Base-by-base conservation (phyloP, 306 rosid genomes). In the Quercus variabilis region DNA sequence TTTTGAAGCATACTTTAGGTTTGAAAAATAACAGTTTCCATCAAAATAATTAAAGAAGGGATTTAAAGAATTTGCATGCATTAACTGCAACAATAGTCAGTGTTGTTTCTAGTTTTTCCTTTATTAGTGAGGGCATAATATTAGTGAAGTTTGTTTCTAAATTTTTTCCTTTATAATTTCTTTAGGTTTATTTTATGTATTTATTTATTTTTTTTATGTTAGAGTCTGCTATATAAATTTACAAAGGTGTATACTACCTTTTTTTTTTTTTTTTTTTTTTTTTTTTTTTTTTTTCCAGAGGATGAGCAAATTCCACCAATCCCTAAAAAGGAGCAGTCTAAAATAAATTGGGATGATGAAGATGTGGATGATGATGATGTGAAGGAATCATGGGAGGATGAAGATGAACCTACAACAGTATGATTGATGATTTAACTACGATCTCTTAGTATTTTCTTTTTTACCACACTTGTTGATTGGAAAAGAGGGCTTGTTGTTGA, bases 321-420 rank as follows among this genome's bases (percentile, higher is more conserved):
- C 9, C 63, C 65, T 56, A 26, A 59, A 56, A 91, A 86, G 86
- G 97, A 91, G 63, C 89, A 35, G 62, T 80, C 85, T n/a, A 87
- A 63, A 87, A 83, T 35, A 78, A 90, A 84, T 46, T 95, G 99
- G 99, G 99, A 90, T 46, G 98, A 95, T 73, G 98, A 95, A 85
- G 99, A 95, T 76, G 88, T 82, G 23, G 99, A 92, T 62, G 94
- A 91, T 18, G 82, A 92, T 82, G 98, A 90, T 75, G 87, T 95
- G 74, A 95, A 90, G 86, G 98, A 92, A 2, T 92, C 97, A 18
- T 95, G 99, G 99, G 99, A 95, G 84, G 99, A 95, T 80, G 92
- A 88, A 0, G 99, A 92, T 46, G 98, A 92, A 82, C 91, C 90
- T 78, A 88, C 89, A 51, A 89, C 71, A 82, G 99, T 92, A 86